Base-by-base conservation (phyloP, 108 stramenopile species). In the Cyclotella baltica region DNA sequence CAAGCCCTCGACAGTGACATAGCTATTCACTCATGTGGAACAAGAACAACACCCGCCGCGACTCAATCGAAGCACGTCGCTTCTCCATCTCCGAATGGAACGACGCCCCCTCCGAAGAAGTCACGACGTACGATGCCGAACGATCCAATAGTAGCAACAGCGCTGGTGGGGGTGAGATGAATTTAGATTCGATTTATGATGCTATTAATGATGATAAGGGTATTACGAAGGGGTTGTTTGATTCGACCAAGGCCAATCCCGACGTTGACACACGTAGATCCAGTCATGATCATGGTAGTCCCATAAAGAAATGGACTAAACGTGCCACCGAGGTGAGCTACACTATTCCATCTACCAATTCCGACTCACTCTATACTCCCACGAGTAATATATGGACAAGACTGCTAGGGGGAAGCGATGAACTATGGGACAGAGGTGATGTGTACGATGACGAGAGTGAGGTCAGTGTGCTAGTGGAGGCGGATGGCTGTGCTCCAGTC, bases 311-410 rank as follows among this genome's bases (percentile, higher is more conserved):
- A 20, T 52, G 5, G 9, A 61, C 58, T 6, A 11, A 61, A 61
- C 28, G 15, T 11, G 11, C 58, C 29, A 61, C 28, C 29, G 29
- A 30, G 19, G 58, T 11, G 9, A 61, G 58, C 33, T 34, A n/a
- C 30, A 72, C 71, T 2, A 23, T 29, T 33, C 25, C 51, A 11
- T 22, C 29, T 38, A 43, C 36, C 3, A 35, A 9, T 35, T 20
- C 31, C 29, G 31, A 33, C 25, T 33, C 58, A 8, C 25, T 33
- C 3, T 59, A 11, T 28, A 4, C 64, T n/a, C 8, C 62, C 1
- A 28, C 28, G 0, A 73, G 58, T 1, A 73, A 73, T n/a, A 73
- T 73, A 19, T 73, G 72, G 72, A 37, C 40, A 22, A 64, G 64
- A 28, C 40, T 73, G 2, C 18, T 73, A 5, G 63, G 72, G 2